A percentile compares a stretch with the other conserved stretches of the same genome.
These are phyloP conservation scores for Aspergillus chevalieri DNA, from an alignment of 2,329 filamentous ascomycete species.

Conservation along the genomic window DNA sequence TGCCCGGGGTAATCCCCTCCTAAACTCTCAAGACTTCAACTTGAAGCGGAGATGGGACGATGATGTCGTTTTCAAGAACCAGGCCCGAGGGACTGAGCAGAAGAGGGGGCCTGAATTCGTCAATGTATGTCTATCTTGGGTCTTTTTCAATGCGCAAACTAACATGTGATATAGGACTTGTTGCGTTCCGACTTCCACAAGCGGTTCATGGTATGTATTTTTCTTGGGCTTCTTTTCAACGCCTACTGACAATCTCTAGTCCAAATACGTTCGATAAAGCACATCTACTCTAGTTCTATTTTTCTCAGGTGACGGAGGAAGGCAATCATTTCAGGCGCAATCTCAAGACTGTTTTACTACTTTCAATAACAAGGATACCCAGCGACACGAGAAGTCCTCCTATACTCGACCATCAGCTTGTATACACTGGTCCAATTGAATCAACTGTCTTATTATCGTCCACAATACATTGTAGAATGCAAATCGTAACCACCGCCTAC, in stretches of 20 bases:
- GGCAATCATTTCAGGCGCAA: too few relatives aligned
- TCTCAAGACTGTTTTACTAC: too few relatives aligned
- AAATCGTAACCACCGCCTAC: background rate
- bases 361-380: too few relatives aligned
- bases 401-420: too few relatives aligned
- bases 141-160: constrained; percentile 2
- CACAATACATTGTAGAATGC: too few relatives aligned
- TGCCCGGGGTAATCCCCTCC: constrained; percentile 81
- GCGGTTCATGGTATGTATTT: constrained; percentile 70
- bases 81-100: constrained; percentile 89
- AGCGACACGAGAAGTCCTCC: too few relatives aligned
- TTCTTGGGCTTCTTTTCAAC: background rate
- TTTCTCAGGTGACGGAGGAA: background rate
- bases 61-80: constrained; percentile 98
- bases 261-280: constrained; percentile 44
- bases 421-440: too few relatives aligned
- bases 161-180: constrained; percentile 57
- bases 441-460: too few relatives aligned
- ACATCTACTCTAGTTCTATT: background rate
- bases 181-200: constrained; percentile 95
- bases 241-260: constrained; percentile 25
- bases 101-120: constrained; percentile 93
- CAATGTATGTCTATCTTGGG: constrained; percentile 60
- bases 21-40: constrained; percentile 82
- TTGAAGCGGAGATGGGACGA: constrained; percentile 90